These are phyloP conservation scores for Naganishia sp. DNA, from an alignment of 1,284 basidiomycete genomes.

Conservation along the genomic window DNA sequence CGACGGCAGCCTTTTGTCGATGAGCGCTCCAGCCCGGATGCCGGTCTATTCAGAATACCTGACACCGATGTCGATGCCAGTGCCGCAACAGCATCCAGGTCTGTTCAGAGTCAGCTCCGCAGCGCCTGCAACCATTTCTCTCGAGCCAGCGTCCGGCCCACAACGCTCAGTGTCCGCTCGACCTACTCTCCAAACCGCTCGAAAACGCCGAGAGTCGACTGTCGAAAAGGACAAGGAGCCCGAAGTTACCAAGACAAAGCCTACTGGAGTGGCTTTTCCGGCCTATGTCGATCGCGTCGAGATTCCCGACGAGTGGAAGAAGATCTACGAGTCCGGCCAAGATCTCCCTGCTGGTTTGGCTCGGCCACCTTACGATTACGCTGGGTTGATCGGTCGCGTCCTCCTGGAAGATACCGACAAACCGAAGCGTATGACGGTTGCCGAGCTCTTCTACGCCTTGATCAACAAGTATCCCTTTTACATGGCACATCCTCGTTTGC, in stretches of 20 bases:
- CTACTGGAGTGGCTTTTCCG: slow-evolving; percentile 22
- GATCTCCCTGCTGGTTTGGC: slow-evolving; percentile 27
- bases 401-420: slow-evolving; percentile 39
- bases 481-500: slow-evolving; percentile 52
- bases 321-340: slow-evolving; percentile 4
- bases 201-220: neutral
- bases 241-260: neutral
- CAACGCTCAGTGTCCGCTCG: slow-evolving; percentile 21
- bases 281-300: slow-evolving; percentile 21
- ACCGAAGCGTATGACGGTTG: slow-evolving; percentile 52
- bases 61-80: slow-evolving; percentile 5
- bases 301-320: slow-evolving; percentile 20
- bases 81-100: slow-evolving; percentile 14
- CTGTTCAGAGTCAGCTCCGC: slow-evolving; percentile 17
- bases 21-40: slow-evolving; percentile 14
- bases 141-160: slow-evolving; percentile 17
- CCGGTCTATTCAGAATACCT: slow-evolving; percentile 15
- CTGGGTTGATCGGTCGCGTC: slow-evolving; percentile 52
- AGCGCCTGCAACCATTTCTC: neutral
- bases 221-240: neutral
- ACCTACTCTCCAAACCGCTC: slow-evolving; percentile 1
- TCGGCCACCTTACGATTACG: slow-evolving; percentile 49
- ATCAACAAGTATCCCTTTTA: slow-evolving; percentile 38
- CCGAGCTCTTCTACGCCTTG: slow-evolving; percentile 44
- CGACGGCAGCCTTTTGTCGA: slow-evolving; percentile 4